A percentile compares a stretch with the other conserved stretches of the same genome.
phyloP scores from a whole-genome alignment of 176 grass and related monocot species.

The Carex scoparia region DNA sequence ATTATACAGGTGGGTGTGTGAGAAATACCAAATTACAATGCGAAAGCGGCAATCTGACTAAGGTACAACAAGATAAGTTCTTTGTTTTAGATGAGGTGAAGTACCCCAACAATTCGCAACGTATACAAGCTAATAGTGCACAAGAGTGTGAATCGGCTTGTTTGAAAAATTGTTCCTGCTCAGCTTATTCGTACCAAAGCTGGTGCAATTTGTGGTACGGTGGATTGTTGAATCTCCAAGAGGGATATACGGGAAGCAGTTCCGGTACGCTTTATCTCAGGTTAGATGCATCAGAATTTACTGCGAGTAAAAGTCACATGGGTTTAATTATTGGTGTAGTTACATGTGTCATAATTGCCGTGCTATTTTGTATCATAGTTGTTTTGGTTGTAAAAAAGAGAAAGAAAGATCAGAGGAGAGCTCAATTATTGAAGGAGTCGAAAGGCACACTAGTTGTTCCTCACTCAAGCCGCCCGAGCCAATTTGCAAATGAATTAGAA shows the following conservation, averaged over 20 bases:
- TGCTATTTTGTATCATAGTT: constrained; percentile 22
- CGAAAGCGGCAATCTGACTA: constrained; percentile 27
- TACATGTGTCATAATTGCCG: constrained; percentile 31
- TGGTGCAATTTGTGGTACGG: constrained; percentile 64
- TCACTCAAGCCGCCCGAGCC: too few relatives aligned
- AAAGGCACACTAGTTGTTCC: too few relatives aligned
- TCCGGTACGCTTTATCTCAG: constrained; percentile 60
- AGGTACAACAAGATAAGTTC: constrained; percentile 49
- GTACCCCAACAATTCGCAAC: constrained; percentile 43
- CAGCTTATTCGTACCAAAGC: constrained; percentile 49
- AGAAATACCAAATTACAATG: constrained; percentile 54
- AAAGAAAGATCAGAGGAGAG: constrained; percentile 28
- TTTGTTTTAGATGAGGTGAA: constrained; percentile 27
- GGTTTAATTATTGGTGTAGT: constrained; percentile 26
- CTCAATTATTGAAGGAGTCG: constrained; percentile 39
- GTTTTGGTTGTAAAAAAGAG: constrained; percentile 33
- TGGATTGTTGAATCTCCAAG: constrained; percentile 54
- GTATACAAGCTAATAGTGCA: constrained; percentile 13
- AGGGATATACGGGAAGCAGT: constrained; percentile 31
- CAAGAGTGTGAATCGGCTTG: constrained; percentile 50
- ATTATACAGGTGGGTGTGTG: constrained; percentile 51
- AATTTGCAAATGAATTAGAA: constrained; percentile 34
- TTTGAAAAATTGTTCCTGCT: constrained; percentile 59
- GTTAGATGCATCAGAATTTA: constrained; percentile 67
- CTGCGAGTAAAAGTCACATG: constrained; percentile 41